These are phyloP conservation scores for Mallotus japonicus DNA, from an alignment of 441 rosid genomes.

Conservation along the genomic window DNA sequence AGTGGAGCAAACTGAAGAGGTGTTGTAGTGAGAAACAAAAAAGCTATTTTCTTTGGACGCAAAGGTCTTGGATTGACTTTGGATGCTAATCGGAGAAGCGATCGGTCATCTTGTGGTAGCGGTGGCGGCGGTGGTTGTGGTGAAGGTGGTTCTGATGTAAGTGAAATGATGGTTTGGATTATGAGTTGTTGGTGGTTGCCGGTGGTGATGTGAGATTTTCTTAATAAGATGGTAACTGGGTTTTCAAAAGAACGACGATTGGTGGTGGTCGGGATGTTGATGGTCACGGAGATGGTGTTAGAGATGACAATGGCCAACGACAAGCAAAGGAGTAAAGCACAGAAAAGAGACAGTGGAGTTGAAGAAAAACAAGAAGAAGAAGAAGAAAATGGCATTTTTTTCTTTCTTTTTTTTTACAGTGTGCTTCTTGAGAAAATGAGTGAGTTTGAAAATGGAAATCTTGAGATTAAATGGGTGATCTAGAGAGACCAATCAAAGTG, in stretches of 20 bases:
- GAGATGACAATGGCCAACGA: conserved; percentile 59
- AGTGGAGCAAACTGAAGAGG: conserved; percentile 65
- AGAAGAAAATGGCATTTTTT: conserved; percentile 33
- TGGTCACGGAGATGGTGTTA: conserved; percentile 26
- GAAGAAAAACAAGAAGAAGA: conserved; percentile 30
- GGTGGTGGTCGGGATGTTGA: conserved; percentile 14
- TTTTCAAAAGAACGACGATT: background rate
- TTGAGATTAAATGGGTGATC: too few species aligned
- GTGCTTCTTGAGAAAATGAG: too few species aligned
- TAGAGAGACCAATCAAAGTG: too few species aligned
- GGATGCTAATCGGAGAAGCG: conserved; percentile 45
- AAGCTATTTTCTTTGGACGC: conserved; percentile 54
- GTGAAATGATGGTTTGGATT: conserved; percentile 15
- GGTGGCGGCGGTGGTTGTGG: conserved; percentile 22
- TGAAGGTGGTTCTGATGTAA: conserved; percentile 15
- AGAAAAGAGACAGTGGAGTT: conserved; percentile 48
- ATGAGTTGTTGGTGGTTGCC: background rate
- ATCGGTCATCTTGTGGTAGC: conserved; percentile 42
- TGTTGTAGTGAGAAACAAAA: conserved; percentile 58
- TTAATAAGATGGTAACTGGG: background rate
- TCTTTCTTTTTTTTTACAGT: background rate
- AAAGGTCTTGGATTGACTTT: conserved; percentile 37
- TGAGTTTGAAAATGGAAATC: too few species aligned
- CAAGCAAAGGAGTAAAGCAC: conserved; percentile 58
- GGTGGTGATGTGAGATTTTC: background rate